These are phyloP conservation scores for Ogataea ganodermae DNA, from an alignment of 805 yeast genomes.

Conservation along the genomic window DNA sequence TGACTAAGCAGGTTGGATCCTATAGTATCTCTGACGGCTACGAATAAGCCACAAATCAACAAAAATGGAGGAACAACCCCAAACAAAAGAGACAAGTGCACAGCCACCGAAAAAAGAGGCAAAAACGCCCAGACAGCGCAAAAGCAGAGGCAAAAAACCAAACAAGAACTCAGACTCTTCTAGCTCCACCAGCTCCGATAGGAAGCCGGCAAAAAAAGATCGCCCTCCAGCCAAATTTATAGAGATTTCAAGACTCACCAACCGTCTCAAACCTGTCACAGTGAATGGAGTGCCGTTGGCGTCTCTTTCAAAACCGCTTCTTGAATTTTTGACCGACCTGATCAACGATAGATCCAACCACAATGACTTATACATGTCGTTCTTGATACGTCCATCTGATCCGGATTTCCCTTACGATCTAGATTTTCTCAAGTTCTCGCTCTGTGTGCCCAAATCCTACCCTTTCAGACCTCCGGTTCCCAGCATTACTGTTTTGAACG, in stretches of 20 bases:
- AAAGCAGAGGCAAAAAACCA: background rate
- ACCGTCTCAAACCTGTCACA: conserved; percentile 29
- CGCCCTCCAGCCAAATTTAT: conserved; percentile 17
- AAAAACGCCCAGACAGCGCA: background rate
- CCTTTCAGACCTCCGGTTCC: conserved; percentile 50
- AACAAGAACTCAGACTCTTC: background rate
- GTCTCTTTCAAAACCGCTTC: conserved; percentile 20
- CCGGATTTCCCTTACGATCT: conserved; percentile 75
- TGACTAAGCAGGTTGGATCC: background rate
- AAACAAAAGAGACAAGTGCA: background rate
- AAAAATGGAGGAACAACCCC: too few relatives aligned
- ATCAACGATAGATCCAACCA: conserved; percentile 15
- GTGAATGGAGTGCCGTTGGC: conserved; percentile 33
- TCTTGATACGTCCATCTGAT: conserved; percentile 57
- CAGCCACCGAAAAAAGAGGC: background rate
- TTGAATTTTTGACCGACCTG: conserved; percentile 21
- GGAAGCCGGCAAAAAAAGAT: conserved; percentile 2
- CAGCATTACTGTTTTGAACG: conserved; percentile 56
- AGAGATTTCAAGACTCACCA: conserved; percentile 27
- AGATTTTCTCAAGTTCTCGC: conserved; percentile 49
- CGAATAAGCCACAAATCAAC: too few relatives aligned
- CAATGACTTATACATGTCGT: conserved; percentile 42
- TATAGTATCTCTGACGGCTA: background rate
- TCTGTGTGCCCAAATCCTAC: conserved; percentile 56
- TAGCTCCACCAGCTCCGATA: background rate